Conservation (phyloP, 2,329 filamentous ascomycete genomes). For the Cercospora zeae-maydis region DNA sequence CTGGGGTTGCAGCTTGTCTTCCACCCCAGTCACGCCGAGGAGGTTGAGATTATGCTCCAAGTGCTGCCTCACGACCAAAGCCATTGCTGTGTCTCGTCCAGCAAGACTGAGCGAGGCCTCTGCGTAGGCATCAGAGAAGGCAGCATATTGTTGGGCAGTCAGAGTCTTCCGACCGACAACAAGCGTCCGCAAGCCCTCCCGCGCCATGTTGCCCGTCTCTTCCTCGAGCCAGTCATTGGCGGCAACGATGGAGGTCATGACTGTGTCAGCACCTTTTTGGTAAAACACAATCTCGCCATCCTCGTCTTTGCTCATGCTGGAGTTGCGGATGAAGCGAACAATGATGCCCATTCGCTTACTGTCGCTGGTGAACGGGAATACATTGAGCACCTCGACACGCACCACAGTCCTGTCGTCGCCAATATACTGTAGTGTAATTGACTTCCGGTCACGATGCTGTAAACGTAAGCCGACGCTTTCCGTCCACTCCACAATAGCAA, state of each 20-base stretch:
- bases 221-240: slow-evolving; percentile 98
- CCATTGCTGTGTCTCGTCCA: slow-evolving; percentile 77
- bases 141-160: slow-evolving; percentile 71
- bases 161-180: slow-evolving; percentile 91
- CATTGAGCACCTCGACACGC: slow-evolving; percentile 80
- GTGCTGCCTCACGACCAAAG: slow-evolving; percentile 71
- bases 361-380: slow-evolving; percentile 97
- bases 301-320: slow-evolving; percentile 47
- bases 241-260: slow-evolving; percentile 94
- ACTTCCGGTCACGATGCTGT: slow-evolving; percentile 78
- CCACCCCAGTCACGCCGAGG: slow-evolving; percentile 94
- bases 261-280: slow-evolving; percentile 96
- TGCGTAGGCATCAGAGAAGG: slow-evolving; percentile 71
- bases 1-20: slow-evolving; percentile 92
- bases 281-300: slow-evolving; percentile 93
- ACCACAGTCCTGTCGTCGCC: slow-evolving; percentile 72
- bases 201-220: slow-evolving; percentile 98
- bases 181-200: slow-evolving; percentile 88
- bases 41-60: slow-evolving; percentile 88
- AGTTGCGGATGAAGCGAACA: slow-evolving; percentile 67
- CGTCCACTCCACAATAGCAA: slow-evolving; percentile 94
- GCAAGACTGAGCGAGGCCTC: slow-evolving; percentile 77
- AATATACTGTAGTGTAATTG: slow-evolving; percentile 75
- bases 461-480: slow-evolving; percentile 86
- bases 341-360: slow-evolving; percentile 98